Conservation (phyloP, 208 protist species). For the Naegleria fowleri region DNA sequence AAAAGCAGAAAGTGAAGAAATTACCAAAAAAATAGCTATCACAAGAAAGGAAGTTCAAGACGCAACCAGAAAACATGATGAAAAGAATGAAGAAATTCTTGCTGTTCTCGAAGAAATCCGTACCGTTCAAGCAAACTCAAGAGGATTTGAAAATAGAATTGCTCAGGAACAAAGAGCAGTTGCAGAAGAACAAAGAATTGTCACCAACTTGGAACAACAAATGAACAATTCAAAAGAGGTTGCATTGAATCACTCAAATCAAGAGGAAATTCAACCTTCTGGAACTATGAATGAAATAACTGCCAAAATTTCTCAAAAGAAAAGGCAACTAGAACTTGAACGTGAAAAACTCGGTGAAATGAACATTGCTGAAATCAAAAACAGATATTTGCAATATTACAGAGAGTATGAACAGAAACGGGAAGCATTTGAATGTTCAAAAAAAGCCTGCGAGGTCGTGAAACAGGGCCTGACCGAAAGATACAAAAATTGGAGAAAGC, state of each 20-base stretch:
- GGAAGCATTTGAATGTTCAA: neutral
- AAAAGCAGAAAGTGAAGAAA: neutral
- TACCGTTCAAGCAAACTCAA: neutral
- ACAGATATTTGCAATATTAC: neutral
- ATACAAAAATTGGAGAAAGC: neutral
- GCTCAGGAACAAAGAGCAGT: too few species aligned
- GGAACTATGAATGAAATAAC: neutral
- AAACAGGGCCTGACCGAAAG: neutral
- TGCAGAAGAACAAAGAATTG: too few species aligned
- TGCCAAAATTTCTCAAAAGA: neutral
- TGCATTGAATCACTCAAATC: too few species aligned
- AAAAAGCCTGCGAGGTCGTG: neutral
- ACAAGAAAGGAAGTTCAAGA: neutral
- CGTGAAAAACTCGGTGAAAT: neutral
- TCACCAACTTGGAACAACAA: too few species aligned
- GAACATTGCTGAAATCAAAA: neutral
- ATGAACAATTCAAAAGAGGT: too few species aligned
- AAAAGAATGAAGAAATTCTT: neutral
- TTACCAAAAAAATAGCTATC: neutral
- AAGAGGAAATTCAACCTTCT: neutral
- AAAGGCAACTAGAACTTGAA: neutral
- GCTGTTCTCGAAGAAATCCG: neutral
- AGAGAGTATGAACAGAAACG: neutral
- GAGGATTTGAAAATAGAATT: too few species aligned
- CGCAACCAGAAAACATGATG: too few species aligned